phyloP scores from a whole-genome alignment of 495 filamentous ascomycete genomes.

The Hyaloscypha finlandica region DNA sequence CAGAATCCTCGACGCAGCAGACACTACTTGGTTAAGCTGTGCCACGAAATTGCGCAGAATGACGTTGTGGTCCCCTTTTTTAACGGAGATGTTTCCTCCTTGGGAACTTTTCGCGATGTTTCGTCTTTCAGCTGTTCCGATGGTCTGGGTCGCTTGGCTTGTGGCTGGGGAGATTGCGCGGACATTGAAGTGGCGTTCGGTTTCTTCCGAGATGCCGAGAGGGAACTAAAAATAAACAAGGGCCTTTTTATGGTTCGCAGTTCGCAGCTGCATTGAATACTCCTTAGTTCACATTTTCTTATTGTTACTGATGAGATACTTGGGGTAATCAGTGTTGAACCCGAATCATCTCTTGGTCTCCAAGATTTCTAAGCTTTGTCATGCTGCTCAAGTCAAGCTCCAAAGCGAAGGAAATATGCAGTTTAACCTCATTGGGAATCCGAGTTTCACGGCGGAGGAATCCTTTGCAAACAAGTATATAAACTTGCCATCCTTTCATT shows the following conservation, averaged over 20 bases:
- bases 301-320: too few relatives aligned
- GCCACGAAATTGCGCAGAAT: not conserved
- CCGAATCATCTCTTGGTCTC: not conserved
- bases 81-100: not conserved
- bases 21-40: not conserved
- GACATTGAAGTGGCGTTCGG: not conserved
- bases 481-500: not conserved
- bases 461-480: not conserved
- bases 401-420: not conserved
- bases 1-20: not conserved
- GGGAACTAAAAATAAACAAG: not conserved
- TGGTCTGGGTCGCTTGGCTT: not conserved
- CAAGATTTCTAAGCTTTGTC: not conserved
- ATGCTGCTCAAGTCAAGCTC: not conserved
- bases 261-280: too few relatives aligned
- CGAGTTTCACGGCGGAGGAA: too few relatives aligned
- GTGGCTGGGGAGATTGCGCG: not conserved
- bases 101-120: not conserved
- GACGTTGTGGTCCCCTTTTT: not conserved
- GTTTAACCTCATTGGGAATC: too few relatives aligned
- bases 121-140: not conserved
- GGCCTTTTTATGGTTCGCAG: too few relatives aligned
- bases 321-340: too few relatives aligned
- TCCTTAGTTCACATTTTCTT: not conserved
- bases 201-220: not conserved